A percentile compares a stretch with the other conserved stretches of the same genome.
Conservation (phyloP, 805 yeast species). For the Priceomyces medius region DNA sequence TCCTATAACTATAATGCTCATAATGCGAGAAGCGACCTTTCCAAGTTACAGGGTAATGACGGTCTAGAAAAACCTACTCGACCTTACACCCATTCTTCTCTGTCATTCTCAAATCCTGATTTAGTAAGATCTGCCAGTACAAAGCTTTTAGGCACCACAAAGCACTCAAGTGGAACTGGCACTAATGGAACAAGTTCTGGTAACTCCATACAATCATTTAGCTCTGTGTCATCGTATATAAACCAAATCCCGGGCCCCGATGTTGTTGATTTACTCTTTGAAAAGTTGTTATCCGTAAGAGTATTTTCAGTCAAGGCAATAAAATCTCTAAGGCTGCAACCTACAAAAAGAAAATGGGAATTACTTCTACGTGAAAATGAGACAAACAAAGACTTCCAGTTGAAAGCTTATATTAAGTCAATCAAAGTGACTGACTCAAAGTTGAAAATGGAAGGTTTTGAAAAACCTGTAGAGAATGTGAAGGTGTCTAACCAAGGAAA, state of each 20-base stretch:
- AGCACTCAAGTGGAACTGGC: background rate
- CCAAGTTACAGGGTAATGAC: background rate
- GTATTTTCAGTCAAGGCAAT: slow-evolving; percentile 37
- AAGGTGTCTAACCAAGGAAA: background rate
- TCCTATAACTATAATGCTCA: background rate
- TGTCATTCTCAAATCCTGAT: background rate
- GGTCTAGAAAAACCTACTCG: background rate
- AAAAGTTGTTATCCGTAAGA: slow-evolving; percentile 34
- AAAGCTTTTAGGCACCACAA: background rate
- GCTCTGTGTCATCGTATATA: slow-evolving; percentile 29
- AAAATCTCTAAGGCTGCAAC: slow-evolving; percentile 28
- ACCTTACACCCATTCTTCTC: background rate
- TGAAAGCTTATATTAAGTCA: slow-evolving; percentile 18
- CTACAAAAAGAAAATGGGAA: slow-evolving; percentile 44
- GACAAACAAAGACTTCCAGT: slow-evolving; percentile 35
- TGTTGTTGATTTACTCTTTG: slow-evolving; percentile 41
- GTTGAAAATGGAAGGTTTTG: background rate
- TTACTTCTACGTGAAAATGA: slow-evolving; percentile 41
- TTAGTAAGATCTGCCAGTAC: background rate
- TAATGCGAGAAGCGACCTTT: background rate
- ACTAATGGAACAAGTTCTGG: slow-evolving; percentile 2
- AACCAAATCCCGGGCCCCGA: slow-evolving; percentile 34
- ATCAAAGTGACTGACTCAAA: background rate
- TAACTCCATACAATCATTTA: slow-evolving; percentile 33
- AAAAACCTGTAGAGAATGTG: background rate